Conservation (phyloP, 2,329 filamentous ascomycete genomes). For the Colletotrichum euphorbiae region DNA sequence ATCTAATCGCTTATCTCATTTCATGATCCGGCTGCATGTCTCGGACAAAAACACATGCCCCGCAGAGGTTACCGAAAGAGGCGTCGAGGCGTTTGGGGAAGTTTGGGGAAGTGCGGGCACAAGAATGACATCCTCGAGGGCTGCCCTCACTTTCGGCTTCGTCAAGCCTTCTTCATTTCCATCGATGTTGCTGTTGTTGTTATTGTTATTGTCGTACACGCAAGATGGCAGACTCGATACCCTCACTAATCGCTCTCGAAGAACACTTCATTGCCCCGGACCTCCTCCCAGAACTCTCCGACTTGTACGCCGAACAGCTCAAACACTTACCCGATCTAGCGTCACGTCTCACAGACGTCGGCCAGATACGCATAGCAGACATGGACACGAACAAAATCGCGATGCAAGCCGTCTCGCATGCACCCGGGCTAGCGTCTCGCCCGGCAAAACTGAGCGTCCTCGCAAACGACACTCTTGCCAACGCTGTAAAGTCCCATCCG, state of each 20-base stretch:
- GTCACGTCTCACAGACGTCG: constrained; percentile 43
- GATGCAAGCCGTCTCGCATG: constrained; percentile 39
- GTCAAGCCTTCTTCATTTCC: too few species aligned
- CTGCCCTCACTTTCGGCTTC: not conserved
- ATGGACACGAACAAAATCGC: constrained; percentile 44
- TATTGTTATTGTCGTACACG: too few species aligned
- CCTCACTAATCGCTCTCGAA: constrained; percentile 54
- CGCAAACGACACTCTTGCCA: constrained; percentile 42
- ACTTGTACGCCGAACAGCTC: constrained; percentile 41
- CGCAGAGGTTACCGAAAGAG: not conserved
- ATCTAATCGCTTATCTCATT: not conserved
- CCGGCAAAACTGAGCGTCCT: constrained; percentile 43
- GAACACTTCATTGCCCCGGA: constrained; percentile 51
- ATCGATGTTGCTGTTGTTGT: too few species aligned
- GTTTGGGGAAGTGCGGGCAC: constrained; percentile 8
- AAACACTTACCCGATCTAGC: constrained; percentile 41
- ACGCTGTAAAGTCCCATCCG: constrained; percentile 24
- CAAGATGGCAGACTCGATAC: constrained; percentile 13
- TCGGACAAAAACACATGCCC: not conserved
- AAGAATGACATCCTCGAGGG: not conserved
- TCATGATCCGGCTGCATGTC: not conserved
- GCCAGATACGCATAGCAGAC: constrained; percentile 42
- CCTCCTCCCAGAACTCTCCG: constrained; percentile 35
- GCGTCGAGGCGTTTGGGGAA: not conserved
- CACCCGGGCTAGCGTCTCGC: constrained; percentile 24